Percentiles rank a stretch among this genome's conserved stretches.
Conservation (phyloP, 2,329 filamentous ascomycete species). For the Tympanopsis confertula region DNA sequence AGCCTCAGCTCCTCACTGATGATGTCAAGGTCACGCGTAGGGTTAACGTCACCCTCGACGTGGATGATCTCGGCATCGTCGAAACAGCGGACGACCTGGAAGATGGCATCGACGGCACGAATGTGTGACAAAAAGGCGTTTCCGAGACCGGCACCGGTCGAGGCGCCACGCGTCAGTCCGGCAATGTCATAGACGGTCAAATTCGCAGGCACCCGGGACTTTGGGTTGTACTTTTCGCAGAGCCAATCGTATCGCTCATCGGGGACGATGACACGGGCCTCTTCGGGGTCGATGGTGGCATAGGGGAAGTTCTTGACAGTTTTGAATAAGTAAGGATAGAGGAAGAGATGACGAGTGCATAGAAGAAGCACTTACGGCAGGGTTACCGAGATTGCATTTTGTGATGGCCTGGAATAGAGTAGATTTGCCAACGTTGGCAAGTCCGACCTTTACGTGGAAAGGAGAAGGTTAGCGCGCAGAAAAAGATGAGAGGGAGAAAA, state of each 20-base stretch:
- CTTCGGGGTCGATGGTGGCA: slow-evolving; percentile 97
- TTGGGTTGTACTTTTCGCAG: slow-evolving; percentile 91
- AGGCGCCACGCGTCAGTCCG: slow-evolving; percentile 87
- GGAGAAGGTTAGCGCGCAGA: slow-evolving; percentile 5
- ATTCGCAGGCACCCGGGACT: slow-evolving; percentile 92
- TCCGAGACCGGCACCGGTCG: slow-evolving; percentile 90
- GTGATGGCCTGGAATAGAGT: slow-evolving; percentile 99
- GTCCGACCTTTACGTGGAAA: slow-evolving; percentile 60
- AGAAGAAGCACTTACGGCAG: slow-evolving; percentile 56
- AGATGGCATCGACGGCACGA: slow-evolving; percentile 93
- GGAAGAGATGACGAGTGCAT: slow-evolving; percentile 10
- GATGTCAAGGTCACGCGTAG: slow-evolving; percentile 84
- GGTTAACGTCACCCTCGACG: slow-evolving; percentile 96
- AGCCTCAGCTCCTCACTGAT: slow-evolving; percentile 92
- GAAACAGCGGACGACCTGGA: slow-evolving; percentile 92
- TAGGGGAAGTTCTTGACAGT: slow-evolving; percentile 78
- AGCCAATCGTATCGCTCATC: slow-evolving; percentile 96
- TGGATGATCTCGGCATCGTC: slow-evolving; percentile 99
- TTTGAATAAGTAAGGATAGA: slow-evolving; percentile 20
- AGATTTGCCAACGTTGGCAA: slow-evolving; percentile 98
- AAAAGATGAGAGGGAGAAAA: too few species aligned
- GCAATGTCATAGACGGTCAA: slow-evolving; percentile 98
- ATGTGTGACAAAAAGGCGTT: slow-evolving; percentile 99
- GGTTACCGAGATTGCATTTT: slow-evolving; percentile 92
- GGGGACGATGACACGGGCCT: slow-evolving; percentile 91